Conservation (phyloP, 78 protist species). For the Dictyostelium citrinum region DNA sequence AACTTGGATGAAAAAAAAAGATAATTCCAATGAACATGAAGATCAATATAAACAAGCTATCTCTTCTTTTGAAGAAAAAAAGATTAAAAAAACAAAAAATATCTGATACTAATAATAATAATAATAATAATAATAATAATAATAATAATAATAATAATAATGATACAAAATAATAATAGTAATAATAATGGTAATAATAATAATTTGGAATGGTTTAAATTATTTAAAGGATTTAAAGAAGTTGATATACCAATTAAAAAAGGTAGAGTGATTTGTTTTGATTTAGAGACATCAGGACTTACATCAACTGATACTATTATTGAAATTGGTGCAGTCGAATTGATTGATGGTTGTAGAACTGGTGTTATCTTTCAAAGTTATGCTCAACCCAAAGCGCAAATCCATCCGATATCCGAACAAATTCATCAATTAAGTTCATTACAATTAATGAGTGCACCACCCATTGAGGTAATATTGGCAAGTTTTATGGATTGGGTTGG, state of each 20-base stretch:
- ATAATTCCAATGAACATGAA: not conserved
- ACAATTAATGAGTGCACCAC: not conserved
- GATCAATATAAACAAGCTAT: not conserved
- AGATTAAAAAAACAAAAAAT: not conserved
- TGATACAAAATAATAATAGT: not conserved
- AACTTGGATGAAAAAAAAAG: slow-evolving; percentile 16
- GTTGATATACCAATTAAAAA: slow-evolving; percentile 35
- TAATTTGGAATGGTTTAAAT: slow-evolving; percentile 11
- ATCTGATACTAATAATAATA: not conserved
- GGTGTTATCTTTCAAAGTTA: slow-evolving; percentile 75
- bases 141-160: not conserved
- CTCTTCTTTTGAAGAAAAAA: not conserved
- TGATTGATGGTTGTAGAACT: slow-evolving; percentile 79
- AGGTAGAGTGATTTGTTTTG: slow-evolving; percentile 81
- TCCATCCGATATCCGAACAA: slow-evolving; percentile 64
- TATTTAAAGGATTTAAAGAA: slow-evolving; percentile 36
- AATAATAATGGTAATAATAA: not conserved
- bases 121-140: not conserved
- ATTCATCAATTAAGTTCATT: slow-evolving; percentile 23
- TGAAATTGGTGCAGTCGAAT: slow-evolving; percentile 78
- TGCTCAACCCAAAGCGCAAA: slow-evolving; percentile 18
- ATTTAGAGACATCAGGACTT: slow-evolving; percentile 79
- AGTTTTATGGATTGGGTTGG: slow-evolving; percentile 77
- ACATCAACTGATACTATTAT: slow-evolving; percentile 52
- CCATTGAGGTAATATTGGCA: slow-evolving; percentile 29